These are phyloP conservation scores for Bimuria novae-zelandiae DNA, from an alignment of 2,329 filamentous ascomycete genomes.

Conservation along the genomic window DNA sequence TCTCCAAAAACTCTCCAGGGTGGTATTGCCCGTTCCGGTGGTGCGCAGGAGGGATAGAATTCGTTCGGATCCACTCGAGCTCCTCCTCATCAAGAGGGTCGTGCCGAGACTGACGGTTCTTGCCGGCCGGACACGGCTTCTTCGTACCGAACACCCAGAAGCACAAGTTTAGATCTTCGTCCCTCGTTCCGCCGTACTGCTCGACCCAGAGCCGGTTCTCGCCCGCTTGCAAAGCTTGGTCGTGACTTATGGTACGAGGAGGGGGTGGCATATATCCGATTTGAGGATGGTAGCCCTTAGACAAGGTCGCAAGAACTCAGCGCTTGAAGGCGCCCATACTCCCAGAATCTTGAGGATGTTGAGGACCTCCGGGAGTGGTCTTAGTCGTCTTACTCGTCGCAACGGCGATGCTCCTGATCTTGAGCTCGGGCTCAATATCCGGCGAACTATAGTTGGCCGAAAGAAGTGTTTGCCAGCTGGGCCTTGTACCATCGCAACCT, in stretches of 20 bases:
- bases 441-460: not conserved
- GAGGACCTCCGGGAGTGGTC: not conserved
- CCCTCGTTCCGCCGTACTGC: not conserved
- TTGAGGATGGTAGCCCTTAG: not conserved
- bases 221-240: not conserved
- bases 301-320: not conserved
- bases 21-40: no score
- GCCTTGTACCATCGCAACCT: not conserved
- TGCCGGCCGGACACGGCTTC: not conserved
- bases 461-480: not conserved
- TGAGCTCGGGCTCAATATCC: not conserved
- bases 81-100: not conserved
- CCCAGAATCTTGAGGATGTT: not conserved
- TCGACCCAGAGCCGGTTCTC: not conserved
- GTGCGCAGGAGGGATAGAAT: not conserved
- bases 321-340: not conserved
- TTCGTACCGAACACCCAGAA: not conserved
- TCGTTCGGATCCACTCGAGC: conserved; percentile 2
- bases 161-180: not conserved
- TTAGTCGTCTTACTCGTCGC: no score
- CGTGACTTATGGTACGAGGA: not conserved
- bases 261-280: not conserved
- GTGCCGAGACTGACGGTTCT: not conserved
- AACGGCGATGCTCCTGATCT: not conserved
- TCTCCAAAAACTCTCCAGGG: no score